phyloP scores from a whole-genome alignment of 163 green algal species.

The Scenedesmus sp. region DNA sequence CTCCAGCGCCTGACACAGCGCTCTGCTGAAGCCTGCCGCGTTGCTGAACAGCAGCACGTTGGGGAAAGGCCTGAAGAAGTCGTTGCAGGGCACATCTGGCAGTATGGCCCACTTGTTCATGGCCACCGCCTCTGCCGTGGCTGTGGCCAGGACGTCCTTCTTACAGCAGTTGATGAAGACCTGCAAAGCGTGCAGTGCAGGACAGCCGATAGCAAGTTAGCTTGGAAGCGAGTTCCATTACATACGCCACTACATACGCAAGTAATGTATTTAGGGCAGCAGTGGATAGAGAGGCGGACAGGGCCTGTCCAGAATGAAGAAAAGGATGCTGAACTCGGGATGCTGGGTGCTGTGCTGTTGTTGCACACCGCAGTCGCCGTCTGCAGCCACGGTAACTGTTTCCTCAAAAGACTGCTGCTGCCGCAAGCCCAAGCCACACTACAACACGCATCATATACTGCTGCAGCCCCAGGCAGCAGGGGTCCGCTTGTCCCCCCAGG shows the following conservation, averaged over 20 bases:
- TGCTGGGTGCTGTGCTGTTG: too few species aligned
- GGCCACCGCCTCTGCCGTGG: conserved; percentile 96
- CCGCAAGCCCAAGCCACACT: too few species aligned
- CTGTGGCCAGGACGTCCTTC: conserved; percentile 96
- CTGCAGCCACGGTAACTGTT: too few species aligned
- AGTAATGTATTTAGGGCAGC: neutral
- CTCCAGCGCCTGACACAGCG: conserved; percentile 73
- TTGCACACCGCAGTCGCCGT: too few species aligned
- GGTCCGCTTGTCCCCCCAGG: too few species aligned
- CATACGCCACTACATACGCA: too few species aligned
- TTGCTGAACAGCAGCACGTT: conserved; percentile 91
- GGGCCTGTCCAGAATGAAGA: too few species aligned
- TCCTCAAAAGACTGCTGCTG: too few species aligned
- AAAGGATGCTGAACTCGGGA: too few species aligned
- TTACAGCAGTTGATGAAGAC: conserved; percentile 95
- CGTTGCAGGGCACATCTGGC: conserved; percentile 92
- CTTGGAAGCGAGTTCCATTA: too few species aligned
- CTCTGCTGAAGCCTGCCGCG: conserved; percentile 75
- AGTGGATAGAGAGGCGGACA: neutral
- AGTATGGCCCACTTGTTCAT: conserved; percentile 98
- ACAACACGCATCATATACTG: neutral
- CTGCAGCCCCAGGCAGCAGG: neutral
- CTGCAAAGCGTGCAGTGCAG: conserved; percentile 49
- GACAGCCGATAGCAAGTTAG: neutral
- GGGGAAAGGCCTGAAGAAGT: conserved; percentile 91